These are phyloP conservation scores for Turritis glabra DNA, from an alignment of 345 rosid species.

Conservation along the genomic window DNA sequence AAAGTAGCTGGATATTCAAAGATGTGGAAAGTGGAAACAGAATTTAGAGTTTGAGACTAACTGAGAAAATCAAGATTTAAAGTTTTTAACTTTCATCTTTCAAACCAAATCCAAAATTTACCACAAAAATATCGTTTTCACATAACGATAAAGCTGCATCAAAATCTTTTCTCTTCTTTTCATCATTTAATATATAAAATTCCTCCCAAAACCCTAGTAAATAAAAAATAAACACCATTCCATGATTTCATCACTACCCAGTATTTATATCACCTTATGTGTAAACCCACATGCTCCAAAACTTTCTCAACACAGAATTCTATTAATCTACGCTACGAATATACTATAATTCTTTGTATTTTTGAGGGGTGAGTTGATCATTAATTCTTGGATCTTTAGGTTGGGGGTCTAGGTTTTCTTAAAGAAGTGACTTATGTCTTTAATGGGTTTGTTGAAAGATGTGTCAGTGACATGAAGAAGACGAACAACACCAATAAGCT, in stretches of 20 bases:
- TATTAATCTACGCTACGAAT: conserved; percentile 21
- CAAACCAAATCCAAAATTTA: conserved; percentile 44
- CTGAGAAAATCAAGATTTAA: conserved; percentile 30
- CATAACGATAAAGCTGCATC: conserved; percentile 42
- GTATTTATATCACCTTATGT: conserved; percentile 51
- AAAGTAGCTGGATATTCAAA: conserved; percentile 7
- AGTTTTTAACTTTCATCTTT: conserved; percentile 34
- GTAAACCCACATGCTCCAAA: conserved; percentile 62
- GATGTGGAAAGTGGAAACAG: not conserved
- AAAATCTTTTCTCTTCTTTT: conserved; percentile 45
- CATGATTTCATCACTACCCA: conserved; percentile 71
- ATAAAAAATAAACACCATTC: not conserved
- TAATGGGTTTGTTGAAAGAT: conserved; percentile 45
- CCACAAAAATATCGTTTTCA: conserved; percentile 5
- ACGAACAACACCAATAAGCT: conserved; percentile 44
- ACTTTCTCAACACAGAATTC: conserved; percentile 48
- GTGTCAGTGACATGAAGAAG: conserved; percentile 53
- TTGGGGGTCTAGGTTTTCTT: conserved; percentile 38
- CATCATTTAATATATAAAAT: conserved; percentile 41
- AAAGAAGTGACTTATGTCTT: conserved; percentile 39
- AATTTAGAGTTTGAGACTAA: not conserved
- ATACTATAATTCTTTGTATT: not conserved
- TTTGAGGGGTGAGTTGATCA: conserved; percentile 27
- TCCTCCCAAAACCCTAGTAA: not conserved
- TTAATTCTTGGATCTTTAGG: conserved; percentile 15